Evolutionary conservation across 768 basidiomycete species (phyloP), one percentile per base, ranked within the genome.

Genomic region (Suillus subaureus): DNA sequence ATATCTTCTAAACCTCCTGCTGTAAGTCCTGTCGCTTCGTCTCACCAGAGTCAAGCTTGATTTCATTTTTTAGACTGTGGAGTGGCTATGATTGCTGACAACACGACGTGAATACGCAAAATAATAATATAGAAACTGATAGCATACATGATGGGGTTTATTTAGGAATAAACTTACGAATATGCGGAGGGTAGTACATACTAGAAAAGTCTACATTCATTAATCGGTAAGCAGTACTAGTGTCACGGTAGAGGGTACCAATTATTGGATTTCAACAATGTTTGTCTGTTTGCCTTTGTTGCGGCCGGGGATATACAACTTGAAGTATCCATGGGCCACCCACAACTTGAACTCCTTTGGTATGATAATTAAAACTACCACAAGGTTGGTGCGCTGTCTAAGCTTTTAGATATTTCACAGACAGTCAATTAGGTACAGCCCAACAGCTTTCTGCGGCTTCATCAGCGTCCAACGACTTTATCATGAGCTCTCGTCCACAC

Each of bases 1-100:
- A 94, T 99, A 65, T 97, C 97, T 2, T 95, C 93, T 63, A 99
- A 99, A 80, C 97, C 97, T 47, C 97, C 97, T 63, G 95, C 92
- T 61, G 92, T 92, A 77, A 75, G 90, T 63, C 31, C 45, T 15
- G 63, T 45, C n/a, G 8, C 28, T 61, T 31, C 15, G 26, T 64
- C 64, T 21, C 13, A 18, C 15, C 42, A 18, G 37, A 57, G 21
- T 18, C 12, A 12, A 23, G 26, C 42, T 16, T 49, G 35, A 54
- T 49, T 35, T 61, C 15, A n/a, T 52, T 56, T 18, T 43, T 8
- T 55, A 80, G 79, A 83, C 82, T 13, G 81, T 83, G 35, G 83
- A 83, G 69, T 83, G 83, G 82, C 67, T 83, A 63, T 83, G 45
- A 78, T 28, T 61, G 8, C 28, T 9, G 28, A 52, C 8, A 16